Evolutionary conservation across 176 grass and related monocot genomes (phyloP), one percentile per base, ranked within the genome.

Genomic region (Triticum monococcum): DNA sequence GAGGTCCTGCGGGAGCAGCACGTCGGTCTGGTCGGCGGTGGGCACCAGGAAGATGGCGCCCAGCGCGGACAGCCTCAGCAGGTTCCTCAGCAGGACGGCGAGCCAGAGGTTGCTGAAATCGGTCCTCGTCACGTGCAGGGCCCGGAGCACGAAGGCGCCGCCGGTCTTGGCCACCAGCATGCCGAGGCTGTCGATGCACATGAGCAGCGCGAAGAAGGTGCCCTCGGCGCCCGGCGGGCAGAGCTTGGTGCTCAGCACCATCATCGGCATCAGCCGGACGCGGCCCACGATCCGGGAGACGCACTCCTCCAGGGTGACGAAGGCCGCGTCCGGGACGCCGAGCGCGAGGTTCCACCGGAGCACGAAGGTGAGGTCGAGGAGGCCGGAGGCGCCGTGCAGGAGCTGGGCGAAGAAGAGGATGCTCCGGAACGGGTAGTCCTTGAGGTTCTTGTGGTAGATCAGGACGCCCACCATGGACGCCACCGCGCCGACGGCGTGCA

Each of bases 141-240:
- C 79, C 38, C 88, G 84, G 22, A 98, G 92, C 84, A 92, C 82
- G 66, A 87, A 20, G 36, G 93, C 93, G 8, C 95, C 95, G 26
- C 76, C 86, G 2, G 80, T 87, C 77, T 95, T 98, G 73, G 90
- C 88, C 18, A 88, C 17, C 87, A 95, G 79, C 64, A 83, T 76
- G 78, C 95, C 93, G 1, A 92, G 24, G 77, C 88, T 95, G 76
- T 95, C 96, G 20, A 95, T 98, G 83, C 93, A 98, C 96, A 95
- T 95, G 50, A 98, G 91, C 68, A 95, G 93, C 3, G 91, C 95
- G 33, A 98, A 98, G 86, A 98, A 95, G 66, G 96, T 98, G 26
- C 93, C 93, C 81, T 98, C 96, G 9, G 90, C 89, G 12, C 96
- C 93, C 3, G 87, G 67, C 5, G 89, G 91, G 77, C 93, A 94